These are phyloP conservation scores for Trametes versicolor DNA, from an alignment of 1,284 basidiomycete genomes.

Conservation along the genomic window DNA sequence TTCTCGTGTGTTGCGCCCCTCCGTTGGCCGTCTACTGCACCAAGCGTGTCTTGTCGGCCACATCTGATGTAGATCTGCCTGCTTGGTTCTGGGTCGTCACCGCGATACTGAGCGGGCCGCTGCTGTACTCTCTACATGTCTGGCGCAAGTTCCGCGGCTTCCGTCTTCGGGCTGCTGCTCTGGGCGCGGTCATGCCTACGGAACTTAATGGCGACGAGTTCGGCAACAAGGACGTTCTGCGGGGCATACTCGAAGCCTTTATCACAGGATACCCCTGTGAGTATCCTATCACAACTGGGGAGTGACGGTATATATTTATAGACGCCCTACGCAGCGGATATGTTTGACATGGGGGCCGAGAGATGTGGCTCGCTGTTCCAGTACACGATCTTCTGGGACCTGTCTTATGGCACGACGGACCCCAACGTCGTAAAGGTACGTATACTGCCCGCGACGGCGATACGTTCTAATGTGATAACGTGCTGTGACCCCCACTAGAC, in stretches of 20 bases:
- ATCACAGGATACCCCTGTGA: constrained; percentile 36
- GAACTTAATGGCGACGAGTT: constrained; percentile 30
- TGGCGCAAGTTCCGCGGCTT: constrained; percentile 24
- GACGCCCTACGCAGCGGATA: constrained; percentile 23
- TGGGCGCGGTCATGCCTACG: constrained; percentile 33
- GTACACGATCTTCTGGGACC: constrained; percentile 45
- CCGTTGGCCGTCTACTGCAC: constrained; percentile 23
- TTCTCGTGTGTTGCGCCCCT: constrained; percentile 23
- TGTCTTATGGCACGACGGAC: constrained; percentile 27
- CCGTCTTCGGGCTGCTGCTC: constrained; percentile 27
- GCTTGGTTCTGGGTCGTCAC: constrained; percentile 30
- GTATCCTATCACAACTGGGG: not conserved
- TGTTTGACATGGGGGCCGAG: constrained; percentile 28
- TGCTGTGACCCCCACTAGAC: constrained; percentile 34
- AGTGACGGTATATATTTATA: not conserved
- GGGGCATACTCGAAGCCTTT: constrained; percentile 26
- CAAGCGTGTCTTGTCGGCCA: constrained; percentile 9
- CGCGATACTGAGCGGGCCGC: constrained; percentile 21
- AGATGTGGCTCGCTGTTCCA: constrained; percentile 37
- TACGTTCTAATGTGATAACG: not conserved
- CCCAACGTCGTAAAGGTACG: constrained; percentile 33
- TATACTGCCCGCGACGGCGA: not conserved
- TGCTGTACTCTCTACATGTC: constrained; percentile 22
- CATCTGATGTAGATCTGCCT: constrained; percentile 11
- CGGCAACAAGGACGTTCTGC: constrained; percentile 35